phyloP scores from a whole-genome alignment of 208 protist genomes.

The Lotmaria passim region DNA sequence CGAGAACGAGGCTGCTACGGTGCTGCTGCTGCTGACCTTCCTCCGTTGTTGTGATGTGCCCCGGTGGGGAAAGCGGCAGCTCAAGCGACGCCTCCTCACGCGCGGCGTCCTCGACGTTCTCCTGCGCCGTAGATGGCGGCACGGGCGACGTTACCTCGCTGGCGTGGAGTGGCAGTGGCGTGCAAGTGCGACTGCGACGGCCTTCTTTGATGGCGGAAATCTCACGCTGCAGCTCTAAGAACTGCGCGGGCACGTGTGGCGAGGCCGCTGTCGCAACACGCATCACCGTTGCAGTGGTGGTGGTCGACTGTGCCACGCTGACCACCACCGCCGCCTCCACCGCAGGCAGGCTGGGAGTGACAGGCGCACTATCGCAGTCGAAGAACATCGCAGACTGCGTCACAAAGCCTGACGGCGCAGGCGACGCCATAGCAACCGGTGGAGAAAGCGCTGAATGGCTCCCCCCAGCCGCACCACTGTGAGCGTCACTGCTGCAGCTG shows the following conservation, averaged over 20 bases:
- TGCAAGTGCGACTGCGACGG: slow-evolving; percentile 30
- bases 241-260: slow-evolving; percentile 42
- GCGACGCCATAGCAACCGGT: slow-evolving; percentile 8
- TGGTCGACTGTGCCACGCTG: neutral
- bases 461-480: neutral
- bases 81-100: slow-evolving; percentile 2
- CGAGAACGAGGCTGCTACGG: slow-evolving; percentile 45
- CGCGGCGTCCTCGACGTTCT: slow-evolving; percentile 8
- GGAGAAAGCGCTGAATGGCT: neutral
- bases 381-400: slow-evolving; percentile 51
- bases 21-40: neutral
- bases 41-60: neutral
- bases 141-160: slow-evolving; percentile 4
- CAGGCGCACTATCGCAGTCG: slow-evolving; percentile 54
- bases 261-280: neutral
- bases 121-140: neutral
- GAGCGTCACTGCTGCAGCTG: too few species aligned
- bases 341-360: slow-evolving; percentile 32
- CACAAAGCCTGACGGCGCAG: slow-evolving; percentile 22
- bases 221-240: slow-evolving; percentile 48
- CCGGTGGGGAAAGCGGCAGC: neutral
- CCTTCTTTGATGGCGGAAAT: slow-evolving; percentile 48
- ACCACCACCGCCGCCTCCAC: neutral
- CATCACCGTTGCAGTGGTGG: neutral
- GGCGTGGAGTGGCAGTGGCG: slow-evolving; percentile 14